Evolutionary conservation across 495 filamentous ascomycete genomes (phyloP).

Genomic region (Cenococcum geophilum): DNA sequence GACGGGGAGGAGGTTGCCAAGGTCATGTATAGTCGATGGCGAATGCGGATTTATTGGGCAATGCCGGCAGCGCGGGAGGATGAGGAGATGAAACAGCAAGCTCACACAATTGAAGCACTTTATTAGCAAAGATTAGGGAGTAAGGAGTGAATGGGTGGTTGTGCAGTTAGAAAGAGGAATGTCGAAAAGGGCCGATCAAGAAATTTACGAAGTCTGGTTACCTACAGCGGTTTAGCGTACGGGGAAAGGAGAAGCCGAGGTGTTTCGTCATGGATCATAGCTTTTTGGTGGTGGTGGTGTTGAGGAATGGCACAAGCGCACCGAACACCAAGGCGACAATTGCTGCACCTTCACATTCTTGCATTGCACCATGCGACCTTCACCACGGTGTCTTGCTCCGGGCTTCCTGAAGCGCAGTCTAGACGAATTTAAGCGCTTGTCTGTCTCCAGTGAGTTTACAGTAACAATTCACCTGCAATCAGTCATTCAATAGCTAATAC

Average conservation of each 20-base stretch:
- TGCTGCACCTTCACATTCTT: background rate
- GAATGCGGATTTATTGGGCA: background rate
- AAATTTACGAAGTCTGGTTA: background rate
- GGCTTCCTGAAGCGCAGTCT: conserved; percentile 60
- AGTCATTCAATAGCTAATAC: conserved; percentile 29
- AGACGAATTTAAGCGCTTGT: conserved; percentile 57
- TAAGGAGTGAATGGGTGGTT: background rate
- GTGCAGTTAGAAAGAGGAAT: background rate
- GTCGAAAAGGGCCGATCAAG: background rate
- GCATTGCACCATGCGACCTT: conserved; percentile 18
- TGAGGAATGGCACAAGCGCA: background rate
- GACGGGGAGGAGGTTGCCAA: conserved; percentile 18
- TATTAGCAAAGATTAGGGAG: background rate
- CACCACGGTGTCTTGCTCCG: conserved; percentile 44
- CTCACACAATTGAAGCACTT: background rate
- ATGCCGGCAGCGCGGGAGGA: background rate
- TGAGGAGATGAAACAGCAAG: background rate
- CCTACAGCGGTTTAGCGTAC: background rate
- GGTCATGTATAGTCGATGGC: conserved; percentile 21
- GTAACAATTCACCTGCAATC: background rate
- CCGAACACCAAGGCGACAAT: background rate
- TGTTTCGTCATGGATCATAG: conserved; percentile 3
- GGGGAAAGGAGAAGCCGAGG: background rate
- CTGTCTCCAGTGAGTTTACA: conserved; percentile 48
- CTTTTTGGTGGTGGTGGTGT: background rate